Conservation (phyloP, 1,284 basidiomycete species). For the Tilletiopsis washingtonensis region DNA sequence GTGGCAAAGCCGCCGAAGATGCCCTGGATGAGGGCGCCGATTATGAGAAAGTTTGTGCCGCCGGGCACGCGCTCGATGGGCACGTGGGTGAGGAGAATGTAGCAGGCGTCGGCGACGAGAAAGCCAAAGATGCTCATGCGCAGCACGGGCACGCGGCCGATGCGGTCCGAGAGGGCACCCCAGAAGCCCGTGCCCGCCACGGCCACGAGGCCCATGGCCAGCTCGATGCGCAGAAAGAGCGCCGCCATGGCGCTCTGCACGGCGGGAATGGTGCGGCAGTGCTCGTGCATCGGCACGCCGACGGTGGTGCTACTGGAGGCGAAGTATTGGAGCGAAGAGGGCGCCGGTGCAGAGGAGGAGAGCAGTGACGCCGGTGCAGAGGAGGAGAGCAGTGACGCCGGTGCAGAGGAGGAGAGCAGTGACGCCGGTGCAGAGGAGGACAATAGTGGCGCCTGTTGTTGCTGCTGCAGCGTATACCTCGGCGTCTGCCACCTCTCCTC, state of each 20-base stretch:
- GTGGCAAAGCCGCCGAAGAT: constrained; percentile 77
- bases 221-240: constrained; percentile 54
- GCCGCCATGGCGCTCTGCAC: constrained; percentile 25
- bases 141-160: constrained; percentile 69
- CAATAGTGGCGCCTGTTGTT: neutral
- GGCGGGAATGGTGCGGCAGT: constrained; percentile 22
- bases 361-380: constrained; percentile 4
- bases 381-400: constrained; percentile 1
- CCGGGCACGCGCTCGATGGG: constrained; percentile 44
- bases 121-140: constrained; percentile 63
- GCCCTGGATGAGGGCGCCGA: constrained; percentile 75
- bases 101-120: constrained; percentile 60
- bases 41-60: constrained; percentile 65
- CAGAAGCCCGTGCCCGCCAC: constrained; percentile 80
- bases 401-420: neutral
- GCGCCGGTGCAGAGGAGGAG: constrained; percentile 1
- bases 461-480: too few relatives aligned
- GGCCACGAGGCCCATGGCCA: constrained; percentile 69
- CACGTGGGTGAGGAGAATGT: constrained; percentile 15
- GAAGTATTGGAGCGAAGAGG: neutral
- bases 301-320: neutral
- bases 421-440: neutral
- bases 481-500: too few relatives aligned
- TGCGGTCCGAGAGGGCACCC: constrained; percentile 70
- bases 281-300: neutral